Evolutionary conservation across 306 rosid genomes (phyloP).

Genomic region (Notholithocarpus densiflorus): DNA sequence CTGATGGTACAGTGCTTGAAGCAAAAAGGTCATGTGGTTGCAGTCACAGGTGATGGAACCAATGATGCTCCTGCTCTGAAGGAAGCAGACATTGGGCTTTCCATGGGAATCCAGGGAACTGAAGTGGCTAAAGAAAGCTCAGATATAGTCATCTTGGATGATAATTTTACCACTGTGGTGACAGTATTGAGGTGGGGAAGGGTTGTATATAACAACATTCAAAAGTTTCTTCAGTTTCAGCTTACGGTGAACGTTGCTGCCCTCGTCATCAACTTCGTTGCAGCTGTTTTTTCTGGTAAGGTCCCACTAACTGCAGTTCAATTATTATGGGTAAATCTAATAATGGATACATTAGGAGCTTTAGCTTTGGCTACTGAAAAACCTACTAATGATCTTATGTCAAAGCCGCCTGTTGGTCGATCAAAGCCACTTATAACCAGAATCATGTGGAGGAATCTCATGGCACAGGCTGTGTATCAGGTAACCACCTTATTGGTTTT

Average conservation of each 20-base stretch:
- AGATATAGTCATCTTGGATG: constrained; percentile 23
- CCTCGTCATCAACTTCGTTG: constrained; percentile 18
- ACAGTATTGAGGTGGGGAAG: constrained; percentile 28
- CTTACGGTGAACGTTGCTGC: constrained; percentile 27
- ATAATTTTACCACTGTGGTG: constrained; percentile 15
- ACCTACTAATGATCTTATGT: constrained; percentile 28
- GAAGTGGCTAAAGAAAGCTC: constrained; percentile 33
- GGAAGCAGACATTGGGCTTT: constrained; percentile 32
- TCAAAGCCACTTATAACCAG: constrained; percentile 16
- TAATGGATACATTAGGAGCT: constrained; percentile 35
- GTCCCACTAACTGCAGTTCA: constrained; percentile 26
- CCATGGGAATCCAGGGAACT: constrained; percentile 31
- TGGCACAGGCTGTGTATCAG: constrained; percentile 25
- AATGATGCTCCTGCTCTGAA: constrained; percentile 30
- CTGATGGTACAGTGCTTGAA: constrained; percentile 27
- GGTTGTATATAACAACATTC: constrained; percentile 25
- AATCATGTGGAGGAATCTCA: constrained; percentile 33
- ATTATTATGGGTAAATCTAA: constrained; percentile 28
- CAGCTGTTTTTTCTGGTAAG: constrained; percentile 19
- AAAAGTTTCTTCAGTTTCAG: constrained; percentile 30
- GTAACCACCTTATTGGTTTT: constrained; percentile 15
- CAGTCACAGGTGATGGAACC: constrained; percentile 33
- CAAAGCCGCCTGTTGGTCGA: constrained; percentile 3
- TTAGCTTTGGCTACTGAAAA: constrained; percentile 25
- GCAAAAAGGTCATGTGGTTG: constrained; percentile 25